These are phyloP conservation scores for Spergularia marina DNA, from an alignment of 148 eudicot species.

Conservation along the genomic window DNA sequence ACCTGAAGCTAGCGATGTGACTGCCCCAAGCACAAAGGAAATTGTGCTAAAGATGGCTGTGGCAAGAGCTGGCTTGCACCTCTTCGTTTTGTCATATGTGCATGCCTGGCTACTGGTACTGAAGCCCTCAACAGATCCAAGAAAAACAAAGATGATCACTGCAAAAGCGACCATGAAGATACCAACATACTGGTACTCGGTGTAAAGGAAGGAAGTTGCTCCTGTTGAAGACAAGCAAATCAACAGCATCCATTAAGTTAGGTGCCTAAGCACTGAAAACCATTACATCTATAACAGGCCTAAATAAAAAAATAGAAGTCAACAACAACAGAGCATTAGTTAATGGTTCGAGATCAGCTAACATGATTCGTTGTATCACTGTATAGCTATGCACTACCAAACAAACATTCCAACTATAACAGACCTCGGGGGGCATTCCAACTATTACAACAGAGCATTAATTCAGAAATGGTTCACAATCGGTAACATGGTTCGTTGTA, in stretches of 20 bases:
- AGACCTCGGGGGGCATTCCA: too few relatives aligned
- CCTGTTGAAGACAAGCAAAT: slow-evolving; percentile 42
- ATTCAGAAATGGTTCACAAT: too few relatives aligned
- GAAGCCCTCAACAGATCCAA: slow-evolving; percentile 95
- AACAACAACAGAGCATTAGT: too few relatives aligned
- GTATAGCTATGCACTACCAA: too few relatives aligned
- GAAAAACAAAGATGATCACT: slow-evolving; percentile 79
- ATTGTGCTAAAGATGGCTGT: slow-evolving; percentile 85
- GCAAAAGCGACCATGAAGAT: slow-evolving; percentile 88
- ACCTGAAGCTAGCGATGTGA: slow-evolving; percentile 80
- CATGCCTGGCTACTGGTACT: slow-evolving; percentile 71
- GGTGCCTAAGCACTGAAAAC: neutral
- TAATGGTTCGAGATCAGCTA: too few relatives aligned
- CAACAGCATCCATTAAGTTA: neutral
- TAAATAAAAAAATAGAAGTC: too few relatives aligned
- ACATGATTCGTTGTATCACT: too few relatives aligned
- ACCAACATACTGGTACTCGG: slow-evolving; percentile 77
- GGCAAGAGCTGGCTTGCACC: slow-evolving; percentile 88
- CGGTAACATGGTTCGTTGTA: too few relatives aligned
- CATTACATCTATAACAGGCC: too few relatives aligned
- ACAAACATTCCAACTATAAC: too few relatives aligned
- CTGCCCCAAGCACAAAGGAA: slow-evolving; percentile 76
- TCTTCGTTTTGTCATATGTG: slow-evolving; percentile 58
- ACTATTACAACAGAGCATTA: too few relatives aligned
- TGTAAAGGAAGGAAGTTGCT: slow-evolving; percentile 79